Conservation (phyloP, 371 early-diverging fungal species). For the Choanephora cucurbitarum region DNA sequence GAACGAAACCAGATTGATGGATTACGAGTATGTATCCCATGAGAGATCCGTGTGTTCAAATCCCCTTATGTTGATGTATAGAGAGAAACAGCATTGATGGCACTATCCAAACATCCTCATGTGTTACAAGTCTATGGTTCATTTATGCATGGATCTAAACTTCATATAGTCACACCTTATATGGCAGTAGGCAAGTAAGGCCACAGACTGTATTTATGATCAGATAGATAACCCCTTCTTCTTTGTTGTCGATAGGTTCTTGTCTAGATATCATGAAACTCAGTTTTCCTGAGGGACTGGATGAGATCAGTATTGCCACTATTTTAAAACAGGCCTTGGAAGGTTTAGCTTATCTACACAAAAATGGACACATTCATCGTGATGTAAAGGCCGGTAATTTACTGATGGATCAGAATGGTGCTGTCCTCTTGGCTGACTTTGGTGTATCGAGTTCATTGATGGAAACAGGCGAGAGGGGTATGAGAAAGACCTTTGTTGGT, state of each 20-base stretch:
- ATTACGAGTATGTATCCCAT: constrained; percentile 19
- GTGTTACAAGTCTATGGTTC: constrained; percentile 81
- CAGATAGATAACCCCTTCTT: no score
- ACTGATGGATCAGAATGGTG: constrained; percentile 79
- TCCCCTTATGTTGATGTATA: no score
- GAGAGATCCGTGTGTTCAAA: no score
- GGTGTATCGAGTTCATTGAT: constrained; percentile 81
- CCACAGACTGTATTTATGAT: constrained; percentile 11
- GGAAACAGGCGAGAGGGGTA: constrained; percentile 74
- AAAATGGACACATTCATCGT: constrained; percentile 86
- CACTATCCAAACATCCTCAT: constrained; percentile 82
- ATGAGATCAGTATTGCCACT: constrained; percentile 78
- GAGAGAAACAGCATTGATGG: constrained; percentile 88
- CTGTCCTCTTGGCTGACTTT: constrained; percentile 88
- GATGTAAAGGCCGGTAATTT: constrained; percentile 92
- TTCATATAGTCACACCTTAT: constrained; percentile 84
- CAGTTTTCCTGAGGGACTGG: constrained; percentile 78
- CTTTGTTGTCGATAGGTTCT: constrained; percentile 46
- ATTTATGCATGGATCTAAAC: constrained; percentile 78
- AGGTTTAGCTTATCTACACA: constrained; percentile 87
- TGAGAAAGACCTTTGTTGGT: constrained; percentile 75
- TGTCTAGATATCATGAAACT: constrained; percentile 88
- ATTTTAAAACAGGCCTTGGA: constrained; percentile 84
- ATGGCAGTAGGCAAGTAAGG: constrained; percentile 65
- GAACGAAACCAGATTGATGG: constrained; percentile 39